These are phyloP conservation scores for Pachysandra terminalis DNA, from an alignment of 164 flowering plant species.

Conservation along the genomic window DNA sequence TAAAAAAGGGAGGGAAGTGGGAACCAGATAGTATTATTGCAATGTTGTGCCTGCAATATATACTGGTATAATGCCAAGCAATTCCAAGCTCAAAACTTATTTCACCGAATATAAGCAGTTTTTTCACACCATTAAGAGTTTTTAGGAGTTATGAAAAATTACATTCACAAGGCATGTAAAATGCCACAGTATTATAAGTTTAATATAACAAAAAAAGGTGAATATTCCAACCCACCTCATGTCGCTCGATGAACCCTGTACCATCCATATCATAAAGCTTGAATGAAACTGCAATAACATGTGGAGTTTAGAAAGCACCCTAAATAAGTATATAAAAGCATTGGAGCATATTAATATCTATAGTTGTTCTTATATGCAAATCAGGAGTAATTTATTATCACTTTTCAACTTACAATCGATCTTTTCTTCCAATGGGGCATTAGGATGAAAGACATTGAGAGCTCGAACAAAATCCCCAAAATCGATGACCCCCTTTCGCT, in stretches of 20 bases:
- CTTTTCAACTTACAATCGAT: slow-evolving; percentile 71
- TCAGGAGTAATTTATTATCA: neutral
- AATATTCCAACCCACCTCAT: slow-evolving; percentile 57
- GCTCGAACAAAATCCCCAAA: slow-evolving; percentile 92
- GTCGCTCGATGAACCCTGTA: slow-evolving; percentile 92
- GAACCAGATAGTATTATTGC: neutral
- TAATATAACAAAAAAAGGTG: neutral
- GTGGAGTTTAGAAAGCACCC: neutral
- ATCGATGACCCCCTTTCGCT: slow-evolving; percentile 81
- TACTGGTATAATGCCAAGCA: neutral
- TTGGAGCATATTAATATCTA: neutral
- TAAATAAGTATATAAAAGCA: neutral
- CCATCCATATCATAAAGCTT: slow-evolving; percentile 87
- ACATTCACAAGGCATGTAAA: neutral
- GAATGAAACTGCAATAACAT: slow-evolving; percentile 58
- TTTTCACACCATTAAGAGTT: too few species aligned
- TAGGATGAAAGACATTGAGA: slow-evolving; percentile 90
- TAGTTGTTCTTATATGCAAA: neutral
- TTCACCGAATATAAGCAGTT: too few species aligned
- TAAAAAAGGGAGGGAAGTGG: neutral
- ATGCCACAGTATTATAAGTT: too few species aligned
- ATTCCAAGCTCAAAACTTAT: neutral
- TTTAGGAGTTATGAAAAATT: neutral
- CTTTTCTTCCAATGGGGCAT: slow-evolving; percentile 76
- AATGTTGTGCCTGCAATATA: neutral